Evolutionary conservation across 164 flowering plant genomes (phyloP).

Genomic region (Chimonanthus praecox): DNA sequence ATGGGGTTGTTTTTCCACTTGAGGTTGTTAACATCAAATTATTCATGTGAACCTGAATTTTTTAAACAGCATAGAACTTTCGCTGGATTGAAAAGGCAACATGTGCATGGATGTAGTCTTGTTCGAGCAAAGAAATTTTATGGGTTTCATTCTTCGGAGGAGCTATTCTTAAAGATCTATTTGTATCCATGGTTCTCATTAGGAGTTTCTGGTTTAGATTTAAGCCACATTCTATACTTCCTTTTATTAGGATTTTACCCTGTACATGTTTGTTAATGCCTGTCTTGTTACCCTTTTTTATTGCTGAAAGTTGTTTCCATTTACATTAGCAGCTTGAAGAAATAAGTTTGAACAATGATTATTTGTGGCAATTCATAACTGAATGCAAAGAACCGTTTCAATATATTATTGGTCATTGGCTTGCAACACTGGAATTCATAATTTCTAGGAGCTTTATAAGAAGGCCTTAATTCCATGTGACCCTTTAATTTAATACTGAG

Average conservation of each 20-base stretch:
- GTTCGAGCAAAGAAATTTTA: constrained; percentile 77
- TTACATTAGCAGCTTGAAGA: background rate
- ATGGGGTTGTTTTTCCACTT: background rate
- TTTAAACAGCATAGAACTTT: constrained; percentile 57
- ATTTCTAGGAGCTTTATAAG: background rate
- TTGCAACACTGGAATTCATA: background rate
- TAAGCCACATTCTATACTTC: background rate
- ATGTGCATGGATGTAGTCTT: constrained; percentile 81
- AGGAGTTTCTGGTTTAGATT: background rate
- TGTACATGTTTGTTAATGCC: background rate
- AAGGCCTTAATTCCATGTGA: background rate
- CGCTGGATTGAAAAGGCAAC: constrained; percentile 68
- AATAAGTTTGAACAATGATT: background rate
- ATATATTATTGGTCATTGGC: background rate
- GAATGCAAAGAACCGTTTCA: background rate
- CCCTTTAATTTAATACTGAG: background rate
- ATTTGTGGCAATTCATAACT: background rate
- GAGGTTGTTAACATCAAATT: too few species aligned
- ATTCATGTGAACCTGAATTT: background rate
- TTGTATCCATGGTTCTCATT: constrained; percentile 61
- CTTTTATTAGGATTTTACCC: background rate
- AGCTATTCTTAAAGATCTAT: constrained; percentile 77
- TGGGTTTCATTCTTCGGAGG: constrained; percentile 85
- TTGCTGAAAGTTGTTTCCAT: background rate
- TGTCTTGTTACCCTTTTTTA: background rate